Evolutionary conservation across 192 early-diverging fungal species (phyloP).

Genomic region (Coemansia sp.): DNA sequence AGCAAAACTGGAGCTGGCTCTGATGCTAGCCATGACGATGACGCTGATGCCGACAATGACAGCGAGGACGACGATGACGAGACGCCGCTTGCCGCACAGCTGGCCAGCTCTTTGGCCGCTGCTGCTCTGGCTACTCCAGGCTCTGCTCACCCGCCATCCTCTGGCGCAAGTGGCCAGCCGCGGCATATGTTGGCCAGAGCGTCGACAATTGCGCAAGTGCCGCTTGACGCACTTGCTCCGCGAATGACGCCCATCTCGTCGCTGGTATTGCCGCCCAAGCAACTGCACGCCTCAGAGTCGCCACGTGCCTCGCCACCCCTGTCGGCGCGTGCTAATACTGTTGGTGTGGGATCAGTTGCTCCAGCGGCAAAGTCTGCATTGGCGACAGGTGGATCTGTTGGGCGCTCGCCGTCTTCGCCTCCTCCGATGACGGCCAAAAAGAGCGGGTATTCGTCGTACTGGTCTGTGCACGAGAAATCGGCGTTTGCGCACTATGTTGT

Average conservation of each 20-base stretch:
- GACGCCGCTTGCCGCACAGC: slow-evolving; percentile 31
- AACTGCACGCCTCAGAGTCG: slow-evolving; percentile 5
- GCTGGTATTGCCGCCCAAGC: slow-evolving; percentile 30
- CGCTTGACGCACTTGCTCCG: slow-evolving; percentile 22
- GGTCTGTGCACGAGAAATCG: slow-evolving; percentile 80
- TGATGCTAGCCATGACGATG: slow-evolving; percentile 2
- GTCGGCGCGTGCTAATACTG: neutral
- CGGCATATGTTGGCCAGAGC: slow-evolving; percentile 14
- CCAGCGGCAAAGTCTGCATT: neutral
- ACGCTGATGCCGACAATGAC: slow-evolving; percentile 4
- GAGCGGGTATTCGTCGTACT: slow-evolving; percentile 77
- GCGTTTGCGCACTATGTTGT: slow-evolving; percentile 70
- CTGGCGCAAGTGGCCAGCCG: neutral
- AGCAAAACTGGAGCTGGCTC: neutral
- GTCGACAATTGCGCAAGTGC: slow-evolving; percentile 25
- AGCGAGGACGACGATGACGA: slow-evolving; percentile 48
- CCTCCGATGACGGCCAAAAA: slow-evolving; percentile 42
- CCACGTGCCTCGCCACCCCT: neutral
- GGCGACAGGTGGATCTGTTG: neutral
- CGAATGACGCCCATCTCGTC: slow-evolving; percentile 20
- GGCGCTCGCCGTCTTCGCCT: slow-evolving; percentile 13
- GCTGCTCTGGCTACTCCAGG: neutral
- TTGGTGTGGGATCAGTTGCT: neutral
- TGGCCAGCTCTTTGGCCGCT: slow-evolving; percentile 5
- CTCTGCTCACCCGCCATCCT: neutral